Evolutionary conservation across 148 eudicot species (phyloP).

Genomic region (Chenopodium album): DNA sequence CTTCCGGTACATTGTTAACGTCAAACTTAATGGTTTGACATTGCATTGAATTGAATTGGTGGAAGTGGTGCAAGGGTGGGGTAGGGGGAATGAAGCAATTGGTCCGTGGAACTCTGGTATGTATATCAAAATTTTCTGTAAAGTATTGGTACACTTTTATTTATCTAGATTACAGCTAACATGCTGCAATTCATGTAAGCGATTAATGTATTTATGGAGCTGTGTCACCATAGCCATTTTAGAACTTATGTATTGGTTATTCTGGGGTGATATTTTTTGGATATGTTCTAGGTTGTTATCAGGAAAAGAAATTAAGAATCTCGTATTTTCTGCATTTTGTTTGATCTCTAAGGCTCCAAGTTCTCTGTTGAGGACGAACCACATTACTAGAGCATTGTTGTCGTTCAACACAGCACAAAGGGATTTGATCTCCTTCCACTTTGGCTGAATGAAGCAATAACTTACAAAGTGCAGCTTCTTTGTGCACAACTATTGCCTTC

Average conservation of each 20-base stretch:
- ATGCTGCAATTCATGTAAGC: slow-evolving; percentile 7
- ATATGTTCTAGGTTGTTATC: neutral
- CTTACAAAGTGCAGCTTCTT: neutral
- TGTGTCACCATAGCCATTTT: slow-evolving; percentile 3
- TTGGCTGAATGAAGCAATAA: neutral
- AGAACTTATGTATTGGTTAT: neutral
- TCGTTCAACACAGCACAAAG: neutral
- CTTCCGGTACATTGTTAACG: neutral
- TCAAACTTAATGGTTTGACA: neutral
- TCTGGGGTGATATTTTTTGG: neutral
- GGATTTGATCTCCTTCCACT: neutral
- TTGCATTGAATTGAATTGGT: neutral
- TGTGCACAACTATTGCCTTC: too few species aligned
- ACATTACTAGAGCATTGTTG: neutral
- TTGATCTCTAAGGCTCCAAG: neutral
- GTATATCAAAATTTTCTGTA: slow-evolving; percentile 11
- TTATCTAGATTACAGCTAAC: neutral
- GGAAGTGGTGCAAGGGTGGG: neutral
- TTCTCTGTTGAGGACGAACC: neutral
- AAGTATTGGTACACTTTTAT: slow-evolving; percentile 1
- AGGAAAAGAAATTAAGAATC: neutral
- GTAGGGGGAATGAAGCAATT: slow-evolving; percentile 14
- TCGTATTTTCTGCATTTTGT: neutral
- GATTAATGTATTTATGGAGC: neutral
- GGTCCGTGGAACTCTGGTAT: slow-evolving; percentile 18